Percentiles rank a stretch among this genome's conserved stretches.
Conservation (phyloP, 1,284 basidiomycete species). For the Melampsora americana region DNA sequence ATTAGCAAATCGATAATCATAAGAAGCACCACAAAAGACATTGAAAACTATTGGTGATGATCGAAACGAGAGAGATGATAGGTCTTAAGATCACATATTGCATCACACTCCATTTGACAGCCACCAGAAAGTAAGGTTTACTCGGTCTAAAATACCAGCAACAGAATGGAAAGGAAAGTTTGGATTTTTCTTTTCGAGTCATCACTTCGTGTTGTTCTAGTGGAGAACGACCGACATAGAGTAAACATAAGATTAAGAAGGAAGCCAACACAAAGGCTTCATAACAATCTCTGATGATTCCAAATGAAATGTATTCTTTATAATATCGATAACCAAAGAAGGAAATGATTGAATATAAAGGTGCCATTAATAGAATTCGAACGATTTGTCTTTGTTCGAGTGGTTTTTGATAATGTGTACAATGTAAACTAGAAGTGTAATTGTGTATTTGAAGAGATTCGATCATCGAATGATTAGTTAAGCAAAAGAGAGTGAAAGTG, state of each 20-base stretch:
- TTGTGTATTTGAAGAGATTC: not conserved
- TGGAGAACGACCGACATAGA: constrained; percentile 72
- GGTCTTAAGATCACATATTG: constrained; percentile 47
- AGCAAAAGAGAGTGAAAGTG: not conserved
- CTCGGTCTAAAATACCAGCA: constrained; percentile 45
- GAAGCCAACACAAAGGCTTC: constrained; percentile 67
- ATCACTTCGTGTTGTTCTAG: constrained; percentile 63
- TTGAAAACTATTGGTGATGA: constrained; percentile 46
- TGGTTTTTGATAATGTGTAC: constrained; percentile 66
- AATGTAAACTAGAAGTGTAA: constrained; percentile 11
- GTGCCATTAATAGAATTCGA: constrained; percentile 55
- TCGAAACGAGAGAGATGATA: constrained; percentile 45
- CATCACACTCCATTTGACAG: constrained; percentile 48
- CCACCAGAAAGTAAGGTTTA: constrained; percentile 48
- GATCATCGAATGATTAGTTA: not conserved
- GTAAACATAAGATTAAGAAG: constrained; percentile 67
- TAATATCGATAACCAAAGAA: constrained; percentile 46
- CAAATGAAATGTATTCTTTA: constrained; percentile 57
- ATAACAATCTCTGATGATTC: constrained; percentile 45
- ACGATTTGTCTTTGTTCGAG: constrained; percentile 69
- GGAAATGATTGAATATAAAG: constrained; percentile 46
- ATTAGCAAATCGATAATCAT: constrained; percentile 46
- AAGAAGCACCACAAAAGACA: constrained; percentile 45
- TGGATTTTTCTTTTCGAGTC: constrained; percentile 71
- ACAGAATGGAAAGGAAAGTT: constrained; percentile 69